These are phyloP conservation scores for Blastobotrys mokoenaii DNA, from an alignment of 805 yeast species.

Conservation along the genomic window DNA sequence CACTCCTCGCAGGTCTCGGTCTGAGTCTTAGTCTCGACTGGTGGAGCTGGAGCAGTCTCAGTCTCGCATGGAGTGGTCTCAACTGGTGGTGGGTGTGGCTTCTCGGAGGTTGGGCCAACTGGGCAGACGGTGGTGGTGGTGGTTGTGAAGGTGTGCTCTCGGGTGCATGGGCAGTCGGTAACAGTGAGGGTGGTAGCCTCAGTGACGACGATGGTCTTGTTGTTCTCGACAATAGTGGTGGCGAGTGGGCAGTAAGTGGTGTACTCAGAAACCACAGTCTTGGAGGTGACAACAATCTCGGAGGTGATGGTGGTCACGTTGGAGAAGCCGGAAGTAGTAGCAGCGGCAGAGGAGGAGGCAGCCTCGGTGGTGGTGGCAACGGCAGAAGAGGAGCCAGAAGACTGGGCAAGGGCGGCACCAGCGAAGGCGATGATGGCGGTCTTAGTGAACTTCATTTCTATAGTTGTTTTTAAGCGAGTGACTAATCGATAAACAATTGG, in stretches of 20 bases:
- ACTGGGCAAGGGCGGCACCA: neutral
- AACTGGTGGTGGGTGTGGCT: neutral
- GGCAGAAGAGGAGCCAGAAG: neutral
- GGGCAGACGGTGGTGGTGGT: constrained; percentile 1
- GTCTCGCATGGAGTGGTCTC: neutral
- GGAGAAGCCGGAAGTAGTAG: constrained; percentile 34
- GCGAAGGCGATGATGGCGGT: constrained; percentile 10
- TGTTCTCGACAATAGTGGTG: constrained; percentile 57
- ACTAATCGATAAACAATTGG: constrained; percentile 8
- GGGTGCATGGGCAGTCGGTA: constrained; percentile 82
- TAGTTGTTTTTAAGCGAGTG: constrained; percentile 13
- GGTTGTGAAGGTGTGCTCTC: constrained; percentile 28
- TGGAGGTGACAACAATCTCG: constrained; percentile 23
- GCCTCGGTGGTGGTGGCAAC: constrained; percentile 4
- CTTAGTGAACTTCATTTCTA: constrained; percentile 20
- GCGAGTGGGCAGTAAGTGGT: constrained; percentile 80
- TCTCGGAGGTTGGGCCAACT: neutral
- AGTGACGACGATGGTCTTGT: constrained; percentile 65
- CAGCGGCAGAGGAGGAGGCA: constrained; percentile 19
- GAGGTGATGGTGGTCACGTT: constrained; percentile 36
- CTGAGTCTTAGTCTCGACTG: neutral
- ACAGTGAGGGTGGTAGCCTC: constrained; percentile 74
- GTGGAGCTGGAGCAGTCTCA: neutral
- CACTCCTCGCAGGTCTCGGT: neutral
- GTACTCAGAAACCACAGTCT: constrained; percentile 53